Conservation (phyloP, 2,329 filamentous ascomycete species). For the Acrocalymma vagum region DNA sequence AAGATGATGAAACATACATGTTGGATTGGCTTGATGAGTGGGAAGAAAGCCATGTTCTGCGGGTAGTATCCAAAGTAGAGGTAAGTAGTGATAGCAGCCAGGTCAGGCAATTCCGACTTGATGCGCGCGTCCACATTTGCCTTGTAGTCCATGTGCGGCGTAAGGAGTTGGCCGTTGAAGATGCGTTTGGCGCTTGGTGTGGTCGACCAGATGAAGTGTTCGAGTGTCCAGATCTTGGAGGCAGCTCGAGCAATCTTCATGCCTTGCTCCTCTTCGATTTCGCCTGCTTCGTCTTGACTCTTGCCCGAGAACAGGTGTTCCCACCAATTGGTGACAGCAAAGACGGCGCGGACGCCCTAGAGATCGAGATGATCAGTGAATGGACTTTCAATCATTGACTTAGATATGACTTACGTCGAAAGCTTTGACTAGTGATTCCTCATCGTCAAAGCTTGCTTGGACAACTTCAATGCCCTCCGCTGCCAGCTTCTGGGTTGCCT, state of each 20-base stretch:
- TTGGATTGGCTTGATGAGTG: conserved; percentile 31
- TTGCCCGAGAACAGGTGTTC: conserved; percentile 41
- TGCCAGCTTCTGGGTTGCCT: conserved; percentile 29
- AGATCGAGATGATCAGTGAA: no score
- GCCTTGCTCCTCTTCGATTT: conserved; percentile 50
- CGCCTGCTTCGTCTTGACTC: conserved; percentile 40
- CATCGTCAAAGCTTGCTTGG: conserved; percentile 28
- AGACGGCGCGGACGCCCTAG: conserved; percentile 38
- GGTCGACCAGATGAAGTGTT: conserved; percentile 59
- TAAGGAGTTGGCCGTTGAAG: conserved; percentile 39
- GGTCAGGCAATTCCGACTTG: conserved; percentile 37
- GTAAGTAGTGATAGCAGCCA: conserved; percentile 37
- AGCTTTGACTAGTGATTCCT: conserved; percentile 21
- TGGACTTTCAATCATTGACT: background rate
- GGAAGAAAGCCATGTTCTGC: conserved; percentile 39
- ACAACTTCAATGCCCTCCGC: conserved; percentile 29
- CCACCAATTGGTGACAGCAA: conserved; percentile 54
- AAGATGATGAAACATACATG: conserved; percentile 20
- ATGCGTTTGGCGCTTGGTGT: conserved; percentile 47
- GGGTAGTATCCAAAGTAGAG: conserved; percentile 41
- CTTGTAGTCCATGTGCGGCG: conserved; percentile 57
- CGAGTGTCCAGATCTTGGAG: conserved; percentile 43
- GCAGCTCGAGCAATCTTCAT: conserved; percentile 56
- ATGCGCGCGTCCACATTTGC: conserved; percentile 52
- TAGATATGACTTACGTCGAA: conserved; percentile 19